Evolutionary conservation across 768 basidiomycete genomes (phyloP).

Genomic region (Trichaptum fuscoviolaceum): DNA sequence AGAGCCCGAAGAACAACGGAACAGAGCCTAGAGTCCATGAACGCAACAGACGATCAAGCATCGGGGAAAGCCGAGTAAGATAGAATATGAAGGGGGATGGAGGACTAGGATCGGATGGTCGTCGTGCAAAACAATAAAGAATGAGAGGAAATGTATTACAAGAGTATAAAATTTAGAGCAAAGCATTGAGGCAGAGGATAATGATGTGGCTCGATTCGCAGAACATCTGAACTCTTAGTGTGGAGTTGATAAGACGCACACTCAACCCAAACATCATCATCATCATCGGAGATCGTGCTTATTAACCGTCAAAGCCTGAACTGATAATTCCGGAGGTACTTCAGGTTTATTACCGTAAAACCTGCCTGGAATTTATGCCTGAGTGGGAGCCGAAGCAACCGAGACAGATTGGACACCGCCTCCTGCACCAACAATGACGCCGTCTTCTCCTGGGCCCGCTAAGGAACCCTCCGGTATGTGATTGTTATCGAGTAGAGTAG

Average conservation of each 20-base stretch:
- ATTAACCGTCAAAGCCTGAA: not conserved
- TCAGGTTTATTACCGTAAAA: not conserved
- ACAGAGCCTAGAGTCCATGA: not conserved
- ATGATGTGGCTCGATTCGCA: no score
- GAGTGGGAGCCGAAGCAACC: not conserved
- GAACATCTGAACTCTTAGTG: no score
- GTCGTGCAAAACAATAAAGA: not conserved
- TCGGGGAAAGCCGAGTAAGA: not conserved
- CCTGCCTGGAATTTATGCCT: not conserved
- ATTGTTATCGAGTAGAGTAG: slow-evolving; percentile 28
- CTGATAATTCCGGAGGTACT: not conserved
- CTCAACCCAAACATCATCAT: no score
- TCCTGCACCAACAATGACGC: slow-evolving; percentile 3
- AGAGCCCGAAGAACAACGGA: not conserved
- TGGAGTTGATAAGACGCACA: no score
- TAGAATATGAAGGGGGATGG: slow-evolving; percentile 5
- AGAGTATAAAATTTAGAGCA: not conserved
- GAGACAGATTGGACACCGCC: not conserved
- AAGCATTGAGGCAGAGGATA: not conserved
- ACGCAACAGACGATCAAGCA: not conserved
- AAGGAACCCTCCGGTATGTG: slow-evolving; percentile 57
- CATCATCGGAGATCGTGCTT: not conserved
- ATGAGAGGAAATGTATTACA: not conserved
- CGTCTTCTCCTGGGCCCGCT: slow-evolving; percentile 49
- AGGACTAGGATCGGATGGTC: not conserved